Evolutionary conservation across 2,329 filamentous ascomycete species (phyloP), one percentile per base, ranked within the genome.

Genomic region (Penicillium sp.): DNA sequence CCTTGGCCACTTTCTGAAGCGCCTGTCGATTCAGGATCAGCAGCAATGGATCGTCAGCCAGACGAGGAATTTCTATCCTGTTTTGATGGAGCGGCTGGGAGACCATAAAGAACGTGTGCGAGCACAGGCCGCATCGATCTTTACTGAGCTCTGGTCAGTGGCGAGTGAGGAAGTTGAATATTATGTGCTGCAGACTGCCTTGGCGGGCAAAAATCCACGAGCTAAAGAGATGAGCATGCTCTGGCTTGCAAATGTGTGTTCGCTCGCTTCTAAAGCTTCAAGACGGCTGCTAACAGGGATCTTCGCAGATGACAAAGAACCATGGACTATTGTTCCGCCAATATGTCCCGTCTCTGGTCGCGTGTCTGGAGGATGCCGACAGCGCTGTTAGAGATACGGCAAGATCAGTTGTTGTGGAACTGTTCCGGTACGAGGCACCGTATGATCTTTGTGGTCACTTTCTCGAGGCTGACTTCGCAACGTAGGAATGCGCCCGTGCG

Each of bases 51-150:
- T 86, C 61, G 88, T 89, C 65, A 84, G 74, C n/a, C 80, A 96
- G 74, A 88, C 88, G 2, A 83, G 85, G 52, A 84, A 86, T 63
- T 88, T 92, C 8, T 84, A 95, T 62, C 86, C 91, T 4, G 76
- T 93, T 48, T 83, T 97, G 55, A 80, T 92, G 58, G 94, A 97
- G 58, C 90, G 92, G 75, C 84, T 98, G 60, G 92, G 92, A 60
- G 94, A 97, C 73, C 86, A 86, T 65, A 94, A 94, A 75, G 93
- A 97, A 72, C 93, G 92, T 75, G 86, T 92, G 67, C 87, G 93
- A 69, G 79, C 83, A 35, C 83, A 93, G 59, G 91, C 92, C 15
- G 81, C 87, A 47, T 89, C 92, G 73, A 86, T 90, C 17, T 85
- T 97, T 59, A 84, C 84, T 34, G 95, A 95, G 54, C 81, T 97